Evolutionary conservation across 2,329 filamentous ascomycete genomes (phyloP), one percentile per base, ranked within the genome.

Genomic region (Aspergillus versicolor): DNA sequence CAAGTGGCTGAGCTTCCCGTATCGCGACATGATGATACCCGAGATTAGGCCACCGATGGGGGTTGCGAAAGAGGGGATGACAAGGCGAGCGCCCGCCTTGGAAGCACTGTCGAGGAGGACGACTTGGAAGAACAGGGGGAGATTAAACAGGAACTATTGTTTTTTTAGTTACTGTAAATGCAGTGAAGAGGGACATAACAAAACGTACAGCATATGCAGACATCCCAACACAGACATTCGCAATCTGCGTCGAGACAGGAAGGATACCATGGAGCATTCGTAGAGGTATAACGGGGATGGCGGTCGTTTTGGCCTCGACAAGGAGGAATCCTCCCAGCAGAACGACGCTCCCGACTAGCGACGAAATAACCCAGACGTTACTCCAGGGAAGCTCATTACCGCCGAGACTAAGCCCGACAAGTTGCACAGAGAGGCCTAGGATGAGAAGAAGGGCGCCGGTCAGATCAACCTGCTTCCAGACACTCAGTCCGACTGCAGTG

Each of bases 151-250:
- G 56, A 77, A 79, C 75, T 75, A 30, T 19, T n/a, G 2, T 40
- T 3, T 30, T 59, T 21, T 41, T 53, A 58, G 30, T 43, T 5
- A 57, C 38, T 9, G 17, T 2, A 17, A 13, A 21, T 22, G 15
- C 11, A 32, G 15, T 9, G 27, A 6, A 53, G 13, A 3, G 4
- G 38, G 49, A 2, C 38, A 27, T 5, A 32, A 3, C 49, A 3
- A 17, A 7, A 76, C 82, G 69, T 67, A 87, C 84, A 15, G 83
- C 84, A 67, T 88, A 88, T 1, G 83, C 83, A 8, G 84, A 79
- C 68, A 86, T 79, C 0, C 85, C 85, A 2, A 82, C 81, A 56
- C 82, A 85, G 12, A 87, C 73, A 59, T 88, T 88, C 47, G 83
- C 78, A 21, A 82, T 72, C 60, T 86, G 83, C 3, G 81, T 83